Percentiles rank a stretch among this genome's conserved stretches.
Conservation (phyloP, 139 green algal species). For the Ostreobium quekettii region DNA sequence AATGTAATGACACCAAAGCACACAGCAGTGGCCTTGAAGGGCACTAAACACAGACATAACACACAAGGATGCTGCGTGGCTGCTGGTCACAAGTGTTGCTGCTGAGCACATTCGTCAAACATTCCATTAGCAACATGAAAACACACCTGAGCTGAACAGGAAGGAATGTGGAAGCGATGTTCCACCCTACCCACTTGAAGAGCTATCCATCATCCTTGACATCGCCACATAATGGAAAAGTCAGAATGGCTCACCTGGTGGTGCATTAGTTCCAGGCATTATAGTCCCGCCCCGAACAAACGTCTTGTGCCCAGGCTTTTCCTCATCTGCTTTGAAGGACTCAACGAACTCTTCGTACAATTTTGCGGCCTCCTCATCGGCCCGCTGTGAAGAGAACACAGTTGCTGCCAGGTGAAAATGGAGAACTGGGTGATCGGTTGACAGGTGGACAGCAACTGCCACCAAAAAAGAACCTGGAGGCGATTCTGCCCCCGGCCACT, state of each 20-base stretch:
- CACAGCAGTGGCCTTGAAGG: no score
- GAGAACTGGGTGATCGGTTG: neutral
- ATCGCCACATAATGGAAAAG: neutral
- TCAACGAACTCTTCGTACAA: slow-evolving; percentile 91
- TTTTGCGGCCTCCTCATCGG: slow-evolving; percentile 69
- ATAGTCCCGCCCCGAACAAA: slow-evolving; percentile 60
- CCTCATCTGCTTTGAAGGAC: slow-evolving; percentile 57
- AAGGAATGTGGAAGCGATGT: no score
- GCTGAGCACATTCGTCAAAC: no score
- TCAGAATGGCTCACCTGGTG: slow-evolving; percentile 4
- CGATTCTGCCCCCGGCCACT: neutral
- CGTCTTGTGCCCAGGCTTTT: slow-evolving; percentile 17
- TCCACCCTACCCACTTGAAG: no score
- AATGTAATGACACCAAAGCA: no score
- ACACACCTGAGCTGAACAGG: no score
- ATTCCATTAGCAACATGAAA: no score
- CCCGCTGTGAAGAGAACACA: slow-evolving; percentile 39
- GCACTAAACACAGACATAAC: no score
- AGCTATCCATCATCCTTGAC: no score
- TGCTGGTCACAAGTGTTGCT: no score
- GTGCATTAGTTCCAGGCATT: slow-evolving; percentile 37
- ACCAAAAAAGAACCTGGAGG: neutral
- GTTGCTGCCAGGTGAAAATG: neutral
- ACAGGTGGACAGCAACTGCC: neutral
- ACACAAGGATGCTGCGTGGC: no score